These are phyloP conservation scores for Eucommia ulmoides DNA, from an alignment of 257 asterid species.

Conservation along the genomic window DNA sequence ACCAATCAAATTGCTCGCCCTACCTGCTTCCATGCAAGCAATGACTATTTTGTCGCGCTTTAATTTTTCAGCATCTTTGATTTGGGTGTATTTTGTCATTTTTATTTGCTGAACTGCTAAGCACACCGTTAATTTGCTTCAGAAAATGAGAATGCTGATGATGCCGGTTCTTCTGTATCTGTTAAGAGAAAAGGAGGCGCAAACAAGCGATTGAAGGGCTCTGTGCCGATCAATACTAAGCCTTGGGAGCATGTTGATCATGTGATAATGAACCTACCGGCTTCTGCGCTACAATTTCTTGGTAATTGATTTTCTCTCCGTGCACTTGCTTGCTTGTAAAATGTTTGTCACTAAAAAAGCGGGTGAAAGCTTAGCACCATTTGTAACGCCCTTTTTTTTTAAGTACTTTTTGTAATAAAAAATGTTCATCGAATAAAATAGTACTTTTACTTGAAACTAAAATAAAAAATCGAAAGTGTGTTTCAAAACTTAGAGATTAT, in stretches of 20 bases:
- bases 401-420: too few relatives aligned
- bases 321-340: not conserved
- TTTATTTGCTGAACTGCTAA: too few relatives aligned
- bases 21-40: too few relatives aligned
- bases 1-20: too few relatives aligned
- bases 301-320: constrained; percentile 30
- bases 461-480: too few relatives aligned
- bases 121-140: too few relatives aligned
- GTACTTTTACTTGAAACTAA: too few relatives aligned
- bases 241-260: constrained; percentile 96
- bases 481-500: too few relatives aligned
- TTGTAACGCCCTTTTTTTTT: too few relatives aligned
- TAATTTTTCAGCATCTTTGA: not conserved
- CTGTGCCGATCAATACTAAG: constrained; percentile 32
- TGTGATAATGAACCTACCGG: constrained; percentile 90
- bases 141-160: constrained; percentile 28
- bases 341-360: too few relatives aligned
- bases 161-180: constrained; percentile 18
- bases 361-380: too few relatives aligned
- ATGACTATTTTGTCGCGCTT: not conserved
- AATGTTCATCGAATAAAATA: too few relatives aligned
- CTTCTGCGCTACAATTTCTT: constrained; percentile 79
- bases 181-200: constrained; percentile 37
- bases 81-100: not conserved
- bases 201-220: constrained; percentile 39